Evolutionary conservation across 163 green algal species (phyloP), one percentile per base, ranked within the genome.

Genomic region (Chloroidium sp.): DNA sequence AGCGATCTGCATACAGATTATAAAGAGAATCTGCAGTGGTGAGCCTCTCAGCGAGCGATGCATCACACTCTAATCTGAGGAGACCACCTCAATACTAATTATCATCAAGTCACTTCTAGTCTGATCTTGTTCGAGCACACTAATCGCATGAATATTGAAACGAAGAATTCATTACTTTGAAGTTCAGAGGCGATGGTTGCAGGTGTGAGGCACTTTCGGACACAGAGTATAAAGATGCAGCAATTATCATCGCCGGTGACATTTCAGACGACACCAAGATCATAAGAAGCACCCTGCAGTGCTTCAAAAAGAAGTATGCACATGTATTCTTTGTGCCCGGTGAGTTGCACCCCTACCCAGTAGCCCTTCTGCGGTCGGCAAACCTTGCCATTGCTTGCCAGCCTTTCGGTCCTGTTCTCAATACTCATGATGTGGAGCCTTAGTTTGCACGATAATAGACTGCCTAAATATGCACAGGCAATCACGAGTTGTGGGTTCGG

Each of bases 1-100:
- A 88, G 77, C 72, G 92, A 96, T 76, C 76, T 96, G 0, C 92
- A 96, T 81, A 94, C 90, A 0, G 92, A 96, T 74, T 90, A 95
- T 8, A n/a, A 78, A 58, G 83, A 89, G 0, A 95, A 95, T 79
- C 61, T 94, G 57, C 62, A 74, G 76, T 13, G 75, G 36, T 78
- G 36, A 4, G 14, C 75, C 36, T 59, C 69, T 60, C 69, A n/a
- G 8, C 3, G 36, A 14, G 69, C 67, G 10, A 14, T 14, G 69
- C 69, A 6, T 14, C 3, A 4, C 6, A 36, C 14, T 79, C 4
- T 6, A 64, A 69, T n/a, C 3, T 12, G 59, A 8, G 59, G 6
- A 10, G 4, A 14, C 69, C 6, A 6, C 3, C 10, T 14, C 13
- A 6, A 59, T 6, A 59, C 8, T 76, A 60, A 59, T 62, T 13